Conservation (phyloP, 306 rosid species). For the Cucurbita maxima region DNA sequence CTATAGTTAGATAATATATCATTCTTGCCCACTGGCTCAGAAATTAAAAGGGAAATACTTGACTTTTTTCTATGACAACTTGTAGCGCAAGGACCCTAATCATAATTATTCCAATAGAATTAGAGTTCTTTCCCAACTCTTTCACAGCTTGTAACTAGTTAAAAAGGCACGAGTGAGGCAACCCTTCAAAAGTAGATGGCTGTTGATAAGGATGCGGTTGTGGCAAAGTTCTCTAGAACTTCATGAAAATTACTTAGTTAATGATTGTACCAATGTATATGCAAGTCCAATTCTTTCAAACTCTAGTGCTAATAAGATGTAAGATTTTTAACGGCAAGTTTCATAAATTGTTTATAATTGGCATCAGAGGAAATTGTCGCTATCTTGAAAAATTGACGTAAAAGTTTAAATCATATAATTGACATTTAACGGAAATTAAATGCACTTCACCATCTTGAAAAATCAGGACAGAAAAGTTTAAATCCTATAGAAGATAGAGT, state of each 20-base stretch:
- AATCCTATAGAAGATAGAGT: background rate
- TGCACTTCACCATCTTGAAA: background rate
- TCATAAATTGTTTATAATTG: background rate
- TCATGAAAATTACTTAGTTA: background rate
- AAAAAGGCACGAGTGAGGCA: background rate
- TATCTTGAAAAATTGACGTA: background rate
- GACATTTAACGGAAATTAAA: too few relatives aligned
- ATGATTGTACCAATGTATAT: background rate
- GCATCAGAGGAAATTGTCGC: background rate
- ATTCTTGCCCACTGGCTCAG: background rate
- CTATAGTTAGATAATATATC: background rate
- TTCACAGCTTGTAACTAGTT: background rate
- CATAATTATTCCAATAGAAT: background rate
- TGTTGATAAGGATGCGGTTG: background rate
- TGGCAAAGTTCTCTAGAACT: background rate
- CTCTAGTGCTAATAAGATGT: background rate
- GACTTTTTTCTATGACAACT: background rate
- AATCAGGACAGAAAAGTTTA: background rate
- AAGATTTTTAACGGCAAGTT: background rate
- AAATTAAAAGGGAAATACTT: background rate
- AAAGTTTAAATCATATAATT: background rate
- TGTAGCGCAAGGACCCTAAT: background rate
- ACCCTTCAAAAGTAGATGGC: background rate
- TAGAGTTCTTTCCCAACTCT: background rate
- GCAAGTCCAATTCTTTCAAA: background rate